Percentiles rank a stretch among this genome's conserved stretches.
These are phyloP conservation scores for Plantago major DNA, from an alignment of 257 asterid species.

Conservation along the genomic window DNA sequence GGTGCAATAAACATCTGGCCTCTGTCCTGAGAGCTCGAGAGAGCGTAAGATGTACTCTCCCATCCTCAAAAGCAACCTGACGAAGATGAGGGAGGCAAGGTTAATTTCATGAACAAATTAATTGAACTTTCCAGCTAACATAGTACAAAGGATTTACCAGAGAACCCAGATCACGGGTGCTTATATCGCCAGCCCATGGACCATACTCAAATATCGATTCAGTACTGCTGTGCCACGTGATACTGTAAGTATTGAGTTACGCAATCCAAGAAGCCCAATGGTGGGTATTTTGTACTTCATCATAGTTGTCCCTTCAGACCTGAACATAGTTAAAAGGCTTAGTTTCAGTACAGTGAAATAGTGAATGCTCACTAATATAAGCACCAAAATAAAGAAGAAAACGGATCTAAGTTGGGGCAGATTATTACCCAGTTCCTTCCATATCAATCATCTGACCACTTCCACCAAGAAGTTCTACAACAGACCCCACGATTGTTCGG, in stretches of 20 bases:
- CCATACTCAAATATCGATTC: conserved; percentile 90
- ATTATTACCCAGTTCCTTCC: conserved; percentile 81
- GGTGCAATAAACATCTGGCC: conserved; percentile 90
- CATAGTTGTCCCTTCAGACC: conserved; percentile 74
- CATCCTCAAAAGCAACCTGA: conserved; percentile 92
- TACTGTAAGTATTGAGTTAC: conserved; percentile 86
- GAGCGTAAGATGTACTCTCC: conserved; percentile 82
- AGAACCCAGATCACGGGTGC: conserved; percentile 92
- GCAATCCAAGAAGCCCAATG: conserved; percentile 88
- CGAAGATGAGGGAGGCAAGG: background rate
- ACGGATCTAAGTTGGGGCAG: conserved; percentile 10
- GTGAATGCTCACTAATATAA: background rate
- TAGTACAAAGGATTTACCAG: conserved; percentile 49
- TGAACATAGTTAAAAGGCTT: conserved; percentile 20
- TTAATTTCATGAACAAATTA: background rate
- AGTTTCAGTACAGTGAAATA: conserved; percentile 15
- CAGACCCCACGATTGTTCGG: conserved; percentile 88
- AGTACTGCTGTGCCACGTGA: conserved; percentile 95
- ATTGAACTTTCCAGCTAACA: too few relatives aligned
- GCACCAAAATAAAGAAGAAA: background rate
- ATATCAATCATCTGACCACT: conserved; percentile 93
- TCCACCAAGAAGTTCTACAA: conserved; percentile 93
- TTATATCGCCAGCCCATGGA: conserved; percentile 94
- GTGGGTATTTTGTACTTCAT: conserved; percentile 92
- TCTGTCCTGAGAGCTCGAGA: conserved; percentile 87